phyloP scores from a whole-genome alignment of 352 stramenopile genomes.

The Phytophthora pistaciae region DNA sequence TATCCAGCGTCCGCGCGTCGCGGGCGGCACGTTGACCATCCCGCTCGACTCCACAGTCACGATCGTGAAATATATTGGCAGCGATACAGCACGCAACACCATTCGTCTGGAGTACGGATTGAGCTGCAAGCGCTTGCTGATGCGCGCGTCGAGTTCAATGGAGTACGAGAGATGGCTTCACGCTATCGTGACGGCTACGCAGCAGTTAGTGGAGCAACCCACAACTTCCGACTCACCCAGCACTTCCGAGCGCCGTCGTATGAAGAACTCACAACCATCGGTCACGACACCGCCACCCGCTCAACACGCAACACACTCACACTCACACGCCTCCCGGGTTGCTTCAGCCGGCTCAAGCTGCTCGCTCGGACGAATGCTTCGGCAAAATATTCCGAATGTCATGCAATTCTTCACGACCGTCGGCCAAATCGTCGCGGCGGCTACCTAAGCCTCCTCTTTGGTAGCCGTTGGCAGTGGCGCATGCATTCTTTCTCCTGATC shows the following conservation, averaged over 20 bases:
- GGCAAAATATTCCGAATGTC: slow-evolving; percentile 17
- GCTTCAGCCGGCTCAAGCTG: not conserved
- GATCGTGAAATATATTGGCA: slow-evolving; percentile 8
- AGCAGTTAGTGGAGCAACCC: not conserved
- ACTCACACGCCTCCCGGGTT: not conserved
- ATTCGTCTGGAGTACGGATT: slow-evolving; percentile 27
- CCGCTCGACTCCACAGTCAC: slow-evolving; percentile 27
- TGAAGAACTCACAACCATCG: not conserved
- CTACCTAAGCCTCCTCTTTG: slow-evolving; percentile 9
- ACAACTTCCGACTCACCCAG: too few relatives aligned
- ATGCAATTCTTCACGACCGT: slow-evolving; percentile 29
- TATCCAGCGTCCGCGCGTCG: slow-evolving; percentile 30
- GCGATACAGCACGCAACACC: slow-evolving; percentile 15
- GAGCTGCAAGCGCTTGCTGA: slow-evolving; percentile 8
- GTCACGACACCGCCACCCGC: not conserved
- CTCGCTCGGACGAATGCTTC: slow-evolving; percentile 20
- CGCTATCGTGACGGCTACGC: slow-evolving; percentile 2
- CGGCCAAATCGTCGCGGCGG: slow-evolving; percentile 30
- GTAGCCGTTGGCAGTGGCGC: not conserved
- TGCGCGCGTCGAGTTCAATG: slow-evolving; percentile 21
- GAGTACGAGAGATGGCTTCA: slow-evolving; percentile 22
- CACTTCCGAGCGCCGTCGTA: not conserved
- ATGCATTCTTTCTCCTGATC: not conserved
- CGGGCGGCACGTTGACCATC: slow-evolving; percentile 27
- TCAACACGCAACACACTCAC: not conserved